Evolutionary conservation across 176 grass and related monocot species (phyloP).

Genomic region (Guadua angustifolia): DNA sequence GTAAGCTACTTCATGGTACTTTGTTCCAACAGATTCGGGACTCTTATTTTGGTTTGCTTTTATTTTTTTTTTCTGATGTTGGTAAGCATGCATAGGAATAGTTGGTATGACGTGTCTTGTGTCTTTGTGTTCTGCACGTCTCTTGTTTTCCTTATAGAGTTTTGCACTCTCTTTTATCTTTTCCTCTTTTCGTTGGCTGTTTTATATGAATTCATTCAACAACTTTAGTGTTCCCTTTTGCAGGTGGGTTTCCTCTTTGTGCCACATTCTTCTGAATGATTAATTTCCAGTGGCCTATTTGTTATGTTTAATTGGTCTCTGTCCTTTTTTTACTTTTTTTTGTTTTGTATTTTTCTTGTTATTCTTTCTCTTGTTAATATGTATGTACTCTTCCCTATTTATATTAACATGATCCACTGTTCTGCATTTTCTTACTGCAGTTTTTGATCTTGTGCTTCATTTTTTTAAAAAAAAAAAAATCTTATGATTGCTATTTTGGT

Average conservation of each 20-base stretch:
- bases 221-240: not conserved
- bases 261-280: not conserved
- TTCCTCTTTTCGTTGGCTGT: not conserved
- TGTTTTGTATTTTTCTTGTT: not conserved
- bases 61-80: not conserved
- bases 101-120: not conserved
- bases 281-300: not conserved
- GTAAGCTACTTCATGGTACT: too few species aligned
- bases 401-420: not conserved
- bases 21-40: too few species aligned
- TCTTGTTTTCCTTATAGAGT: not conserved
- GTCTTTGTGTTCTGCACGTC: not conserved
- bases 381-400: not conserved
- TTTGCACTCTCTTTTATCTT: not conserved
- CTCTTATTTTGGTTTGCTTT: not conserved
- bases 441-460: not conserved
- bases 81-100: not conserved
- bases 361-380: not conserved
- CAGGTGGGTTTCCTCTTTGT: not conserved
- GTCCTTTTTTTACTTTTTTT: not conserved
- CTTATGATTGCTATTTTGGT: slow-evolving; percentile 8
- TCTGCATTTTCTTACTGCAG: not conserved
- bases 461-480: too few species aligned
- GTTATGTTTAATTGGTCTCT: not conserved
- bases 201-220: not conserved